Evolutionary conservation across 139 green algal genomes (phyloP), one percentile per base, ranked within the genome.

Genomic region (Auxenochlorella pyrenoidosa): DNA sequence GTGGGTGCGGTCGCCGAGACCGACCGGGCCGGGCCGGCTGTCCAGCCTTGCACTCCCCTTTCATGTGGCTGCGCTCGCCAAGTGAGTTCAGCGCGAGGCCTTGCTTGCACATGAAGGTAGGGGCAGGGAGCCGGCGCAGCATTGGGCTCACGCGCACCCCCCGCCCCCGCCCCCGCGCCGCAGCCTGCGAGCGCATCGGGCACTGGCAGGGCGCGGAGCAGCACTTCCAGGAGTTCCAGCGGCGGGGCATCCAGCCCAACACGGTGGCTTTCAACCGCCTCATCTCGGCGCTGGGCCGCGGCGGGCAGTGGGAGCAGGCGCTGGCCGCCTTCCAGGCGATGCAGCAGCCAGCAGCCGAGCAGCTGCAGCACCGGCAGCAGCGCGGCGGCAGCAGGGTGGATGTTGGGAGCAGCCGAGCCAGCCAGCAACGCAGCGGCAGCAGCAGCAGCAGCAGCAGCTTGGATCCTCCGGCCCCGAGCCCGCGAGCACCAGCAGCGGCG

Each of bases 221-320:
- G 12, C 44, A 54, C 32, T 86, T 86, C 24, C 82, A 65, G 19
- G 66, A 47, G n/a, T 86, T 86, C 66, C 82, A 86, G 43, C 12
- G 19, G 2, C 70, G 79, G 13, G 89, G 87, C 72, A 38, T 88
- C 91, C 92, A 12, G 94, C 95, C 88, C 93, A 92, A 90, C 72
- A 91, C 80, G 28, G 58, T 92, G 19, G 83, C 73, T 38, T 92
- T 78, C 77, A 91, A 91, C 65, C 60, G 79, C 40, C 80, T 94
- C 21, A 94, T 94, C 32, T 80, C 75, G 0, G 83, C 87, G 38
- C 75, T 94, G 63, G 91, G 88, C 22, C 44, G 41, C 32, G 44
- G 77, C 58, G 79, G 82, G 83, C 96, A 79, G 95, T 98, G 85
- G 93, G 95, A 77, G 88, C 95, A 84, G 44, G 86, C 24, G 38